Base-by-base conservation (phyloP, 768 basidiomycete genomes). In the Infundibulicybe gibba region DNA sequence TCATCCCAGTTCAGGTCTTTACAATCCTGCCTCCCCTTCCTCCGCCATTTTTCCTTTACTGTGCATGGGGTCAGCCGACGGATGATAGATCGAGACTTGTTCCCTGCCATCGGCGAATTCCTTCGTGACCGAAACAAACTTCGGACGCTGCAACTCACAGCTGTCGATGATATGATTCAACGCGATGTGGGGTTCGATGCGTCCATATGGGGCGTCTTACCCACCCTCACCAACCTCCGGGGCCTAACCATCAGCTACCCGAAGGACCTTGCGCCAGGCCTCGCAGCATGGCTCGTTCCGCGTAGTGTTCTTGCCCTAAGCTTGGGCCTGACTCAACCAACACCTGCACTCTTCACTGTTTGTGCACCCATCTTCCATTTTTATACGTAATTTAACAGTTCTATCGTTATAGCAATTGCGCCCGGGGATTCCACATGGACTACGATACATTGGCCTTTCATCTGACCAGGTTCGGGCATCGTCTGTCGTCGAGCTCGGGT, bases 231-330 rank as follows among this genome's bases (percentile, higher is more conserved):
- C 14, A 68, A 68, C 11, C 60, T 89, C 43, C 72, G 63, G n/a
- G 73, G 70, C 33, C 59, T 88, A 46, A 73, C 69, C 43, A 83
- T 86, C 45, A 79, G 78, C 4, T 78, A 86, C 54, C 85, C 86
- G 2, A 65, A 68, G 50, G 85, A 86, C 58, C 61, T 87, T 33
- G 73, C 81, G 1, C 72, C 83, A 0, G 76, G 80, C 2, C 64
- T 87, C 15, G 83, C 84, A 6, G 72, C 79, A 40, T 87, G 85
- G 83, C 65, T 88, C 21, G 74, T 89, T 31, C 85, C 85, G 6
- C 60, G 79, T 19, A 69, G 54, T 32, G 72, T 85, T 3, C 60
- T 63, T 5, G 74, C 78, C 12, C 56, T 84, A 41, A 70, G 61
- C 63, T 21, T 59, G 57, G 4, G 55, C 60, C 2, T 59, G 60